These are phyloP conservation scores for Corynespora cassiicola DNA, from an alignment of 2,329 filamentous ascomycete genomes.

Conservation along the genomic window DNA sequence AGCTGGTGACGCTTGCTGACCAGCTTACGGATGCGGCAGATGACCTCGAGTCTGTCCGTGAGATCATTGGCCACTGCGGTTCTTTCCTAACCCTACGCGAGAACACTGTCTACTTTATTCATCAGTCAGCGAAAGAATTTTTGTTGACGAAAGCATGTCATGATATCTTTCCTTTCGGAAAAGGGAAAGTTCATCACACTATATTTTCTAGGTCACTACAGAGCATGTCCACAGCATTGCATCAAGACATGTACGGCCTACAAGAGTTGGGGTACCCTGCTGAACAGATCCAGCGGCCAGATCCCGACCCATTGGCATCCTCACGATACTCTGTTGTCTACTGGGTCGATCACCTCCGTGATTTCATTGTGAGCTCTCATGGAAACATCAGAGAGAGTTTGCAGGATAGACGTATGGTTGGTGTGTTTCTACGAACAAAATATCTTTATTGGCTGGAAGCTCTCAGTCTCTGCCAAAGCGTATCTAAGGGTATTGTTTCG, in stretches of 20 bases:
- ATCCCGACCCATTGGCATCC: conserved; percentile 26
- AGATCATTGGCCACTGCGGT: conserved; percentile 44
- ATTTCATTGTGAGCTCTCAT: conserved; percentile 3
- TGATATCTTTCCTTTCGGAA: not conserved
- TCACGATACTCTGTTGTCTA: conserved; percentile 33
- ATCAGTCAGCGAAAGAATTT: conserved; percentile 7
- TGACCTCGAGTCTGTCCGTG: conserved; percentile 16
- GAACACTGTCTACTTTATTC: conserved; percentile 23
- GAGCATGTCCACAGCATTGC: conserved; percentile 17
- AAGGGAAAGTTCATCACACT: conserved; percentile 13
- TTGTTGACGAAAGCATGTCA: not conserved
- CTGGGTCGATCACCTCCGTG: conserved; percentile 40
- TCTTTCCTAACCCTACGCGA: conserved; percentile 48
- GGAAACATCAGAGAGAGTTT: not conserved
- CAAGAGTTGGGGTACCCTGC: conserved; percentile 17
- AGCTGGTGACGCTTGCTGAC: conserved; percentile 36
- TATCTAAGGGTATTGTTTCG: conserved; percentile 7
- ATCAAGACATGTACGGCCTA: conserved; percentile 28
- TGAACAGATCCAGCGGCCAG: conserved; percentile 20
- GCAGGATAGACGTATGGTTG: conserved; percentile 7
- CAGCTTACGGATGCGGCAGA: conserved; percentile 9
- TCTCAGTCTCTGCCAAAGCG: conserved; percentile 1
- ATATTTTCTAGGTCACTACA: conserved; percentile 34
- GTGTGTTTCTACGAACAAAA: conserved; percentile 9
- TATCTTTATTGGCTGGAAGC: conserved; percentile 5